phyloP scores from a whole-genome alignment of 1,139 yeast species.

The Nakaseomyces delphensis region DNA sequence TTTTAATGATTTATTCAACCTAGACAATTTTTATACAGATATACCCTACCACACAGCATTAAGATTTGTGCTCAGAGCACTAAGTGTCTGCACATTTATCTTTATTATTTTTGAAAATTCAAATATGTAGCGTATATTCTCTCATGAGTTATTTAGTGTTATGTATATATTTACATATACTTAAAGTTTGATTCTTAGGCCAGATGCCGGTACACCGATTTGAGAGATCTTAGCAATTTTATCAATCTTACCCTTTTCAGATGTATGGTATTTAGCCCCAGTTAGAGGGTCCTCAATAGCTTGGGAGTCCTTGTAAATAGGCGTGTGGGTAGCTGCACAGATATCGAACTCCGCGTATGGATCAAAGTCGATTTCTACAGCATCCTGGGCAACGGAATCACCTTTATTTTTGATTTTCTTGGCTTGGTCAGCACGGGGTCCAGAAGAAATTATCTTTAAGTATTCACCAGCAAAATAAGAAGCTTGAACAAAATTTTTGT shows the following conservation, averaged over 20 bases:
- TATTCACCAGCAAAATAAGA: constrained; percentile 83
- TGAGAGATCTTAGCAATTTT: constrained; percentile 65
- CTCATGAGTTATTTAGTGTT: too few relatives aligned
- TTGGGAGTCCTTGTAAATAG: constrained; percentile 73
- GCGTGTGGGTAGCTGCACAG: constrained; percentile 81
- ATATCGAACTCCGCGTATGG: constrained; percentile 85
- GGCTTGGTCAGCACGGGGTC: constrained; percentile 86
- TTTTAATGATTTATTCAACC: not conserved
- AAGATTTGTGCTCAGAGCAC: too few relatives aligned
- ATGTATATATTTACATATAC: not conserved
- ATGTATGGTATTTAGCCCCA: constrained; percentile 76
- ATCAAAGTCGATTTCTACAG: constrained; percentile 84
- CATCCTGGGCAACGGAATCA: constrained; percentile 74
- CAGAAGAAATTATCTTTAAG: constrained; percentile 55
- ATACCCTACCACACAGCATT: not conserved
- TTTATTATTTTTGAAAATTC: too few relatives aligned
- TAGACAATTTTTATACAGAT: not conserved
- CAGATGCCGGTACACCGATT: constrained; percentile 95
- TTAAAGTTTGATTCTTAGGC: constrained; percentile 44
- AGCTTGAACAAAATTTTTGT: constrained; percentile 82
- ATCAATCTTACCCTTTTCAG: constrained; percentile 73
- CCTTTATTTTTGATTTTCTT: constrained; percentile 70
- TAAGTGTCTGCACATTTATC: too few relatives aligned
- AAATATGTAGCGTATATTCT: too few relatives aligned
- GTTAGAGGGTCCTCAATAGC: constrained; percentile 74